These are phyloP conservation scores for Nemania diffusa DNA, from an alignment of 2,329 filamentous ascomycete genomes.

Conservation along the genomic window DNA sequence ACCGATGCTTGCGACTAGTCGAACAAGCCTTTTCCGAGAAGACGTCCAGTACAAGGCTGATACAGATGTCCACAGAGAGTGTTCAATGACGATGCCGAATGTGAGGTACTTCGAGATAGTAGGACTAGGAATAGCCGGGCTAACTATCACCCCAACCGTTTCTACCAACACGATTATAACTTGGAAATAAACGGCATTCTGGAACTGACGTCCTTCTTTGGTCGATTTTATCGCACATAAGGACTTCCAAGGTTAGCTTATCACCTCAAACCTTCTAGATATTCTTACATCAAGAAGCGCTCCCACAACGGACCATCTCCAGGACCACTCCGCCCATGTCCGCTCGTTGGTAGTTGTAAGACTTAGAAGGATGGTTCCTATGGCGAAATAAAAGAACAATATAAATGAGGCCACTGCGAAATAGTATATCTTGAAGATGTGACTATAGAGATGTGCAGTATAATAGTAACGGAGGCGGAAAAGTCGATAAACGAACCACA, in stretches of 20 bases:
- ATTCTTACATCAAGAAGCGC: constrained; percentile 29
- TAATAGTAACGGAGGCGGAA: background rate
- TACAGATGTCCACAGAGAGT: constrained; percentile 22
- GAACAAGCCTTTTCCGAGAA: background rate
- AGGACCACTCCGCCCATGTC: constrained; percentile 21
- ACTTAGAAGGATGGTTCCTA: background rate
- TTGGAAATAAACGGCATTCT: background rate
- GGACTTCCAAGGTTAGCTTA: constrained; percentile 16
- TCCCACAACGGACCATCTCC: constrained; percentile 23
- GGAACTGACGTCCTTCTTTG: background rate
- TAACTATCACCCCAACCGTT: background rate
- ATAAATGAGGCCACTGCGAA: background rate
- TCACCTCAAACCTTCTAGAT: background rate
- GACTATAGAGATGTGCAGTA: background rate
- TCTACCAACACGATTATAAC: constrained; percentile 2
- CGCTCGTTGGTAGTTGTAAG: background rate
- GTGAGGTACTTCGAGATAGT: constrained; percentile 6
- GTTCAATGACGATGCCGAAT: constrained; percentile 11
- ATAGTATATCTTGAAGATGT: background rate
- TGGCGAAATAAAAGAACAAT: background rate
- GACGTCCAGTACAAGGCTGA: constrained; percentile 15
- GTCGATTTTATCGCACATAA: constrained; percentile 11
- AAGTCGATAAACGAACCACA: constrained; percentile 2
- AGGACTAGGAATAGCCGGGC: constrained; percentile 4
- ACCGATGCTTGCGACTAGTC: constrained; percentile 15